Evolutionary conservation across 768 basidiomycete genomes (phyloP).

Genomic region (Thelephora ganbajun): DNA sequence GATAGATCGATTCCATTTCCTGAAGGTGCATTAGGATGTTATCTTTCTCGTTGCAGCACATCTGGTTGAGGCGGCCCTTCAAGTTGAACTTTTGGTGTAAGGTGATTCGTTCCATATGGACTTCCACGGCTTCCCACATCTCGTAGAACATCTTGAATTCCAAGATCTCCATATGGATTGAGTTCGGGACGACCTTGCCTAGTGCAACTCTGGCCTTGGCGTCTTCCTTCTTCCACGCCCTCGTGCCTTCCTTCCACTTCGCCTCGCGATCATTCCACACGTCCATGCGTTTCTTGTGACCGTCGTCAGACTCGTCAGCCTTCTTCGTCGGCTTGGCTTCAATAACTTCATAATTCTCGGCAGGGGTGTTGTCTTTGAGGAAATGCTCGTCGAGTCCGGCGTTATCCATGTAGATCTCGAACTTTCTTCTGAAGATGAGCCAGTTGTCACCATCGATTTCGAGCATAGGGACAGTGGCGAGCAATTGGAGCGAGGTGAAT

Average conservation of each 20-base stretch:
- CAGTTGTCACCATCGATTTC: slow-evolving; percentile 15
- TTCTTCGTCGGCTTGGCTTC: slow-evolving; percentile 2
- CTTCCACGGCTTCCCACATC: slow-evolving; percentile 17
- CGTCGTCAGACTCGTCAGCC: neutral
- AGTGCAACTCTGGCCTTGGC: slow-evolving; percentile 20
- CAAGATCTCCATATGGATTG: slow-evolving; percentile 19
- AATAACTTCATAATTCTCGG: neutral
- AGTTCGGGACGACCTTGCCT: slow-evolving; percentile 19
- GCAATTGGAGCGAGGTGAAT: too few species aligned
- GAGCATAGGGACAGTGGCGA: slow-evolving; percentile 13
- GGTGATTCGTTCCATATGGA: slow-evolving; percentile 16
- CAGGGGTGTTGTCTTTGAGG: too few species aligned
- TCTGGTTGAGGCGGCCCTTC: slow-evolving; percentile 13
- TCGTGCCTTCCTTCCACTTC: slow-evolving; percentile 11
- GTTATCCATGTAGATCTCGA: too few species aligned
- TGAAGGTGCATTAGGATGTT: slow-evolving; percentile 20
- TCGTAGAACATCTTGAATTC: slow-evolving; percentile 9
- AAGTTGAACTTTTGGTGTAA: slow-evolving; percentile 19
- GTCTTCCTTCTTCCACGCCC: slow-evolving; percentile 15
- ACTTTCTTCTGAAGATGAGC: slow-evolving; percentile 11
- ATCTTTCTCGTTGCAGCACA: slow-evolving; percentile 17
- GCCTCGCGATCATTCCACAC: slow-evolving; percentile 1
- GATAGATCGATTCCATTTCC: slow-evolving; percentile 7
- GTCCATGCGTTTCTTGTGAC: neutral
- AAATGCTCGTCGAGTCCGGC: too few species aligned